Percentiles rank a stretch among this genome's conserved stretches.
phyloP scores from a whole-genome alignment of 768 basidiomycete species.

The Tulasnella sp. region DNA sequence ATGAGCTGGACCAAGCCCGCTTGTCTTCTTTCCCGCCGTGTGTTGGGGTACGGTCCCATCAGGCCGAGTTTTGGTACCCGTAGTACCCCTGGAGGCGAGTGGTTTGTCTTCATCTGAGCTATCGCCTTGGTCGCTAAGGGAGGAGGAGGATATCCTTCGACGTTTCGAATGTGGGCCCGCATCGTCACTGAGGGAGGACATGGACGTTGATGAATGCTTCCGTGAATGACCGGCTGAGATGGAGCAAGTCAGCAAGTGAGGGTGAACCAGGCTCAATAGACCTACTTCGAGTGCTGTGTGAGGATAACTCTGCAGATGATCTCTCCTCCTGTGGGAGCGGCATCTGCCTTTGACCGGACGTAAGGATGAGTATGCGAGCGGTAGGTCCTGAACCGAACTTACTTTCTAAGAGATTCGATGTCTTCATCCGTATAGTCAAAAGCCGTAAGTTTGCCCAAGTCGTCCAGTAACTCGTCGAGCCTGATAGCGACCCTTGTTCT shows the following conservation, averaged over 20 bases:
- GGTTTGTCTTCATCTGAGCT: slow-evolving; percentile 38
- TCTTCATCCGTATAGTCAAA: slow-evolving; percentile 66
- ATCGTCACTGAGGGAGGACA: slow-evolving; percentile 20
- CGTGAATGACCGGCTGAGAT: slow-evolving; percentile 18
- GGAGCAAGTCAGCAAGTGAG: slow-evolving; percentile 3
- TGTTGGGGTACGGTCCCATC: not conserved
- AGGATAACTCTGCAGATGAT: slow-evolving; percentile 21
- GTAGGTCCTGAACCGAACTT: slow-evolving; percentile 38
- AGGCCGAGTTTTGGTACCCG: slow-evolving; percentile 20
- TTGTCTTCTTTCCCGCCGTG: not conserved
- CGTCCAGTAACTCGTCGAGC: slow-evolving; percentile 76
- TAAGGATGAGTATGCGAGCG: not conserved
- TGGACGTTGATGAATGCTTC: slow-evolving; percentile 21
- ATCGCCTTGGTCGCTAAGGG: slow-evolving; percentile 41
- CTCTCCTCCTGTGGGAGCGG: not conserved
- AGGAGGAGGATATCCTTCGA: slow-evolving; percentile 34
- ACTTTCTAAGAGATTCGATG: slow-evolving; percentile 54
- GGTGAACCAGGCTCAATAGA: not conserved
- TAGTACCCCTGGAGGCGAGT: slow-evolving; percentile 33
- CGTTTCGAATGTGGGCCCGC: not conserved
- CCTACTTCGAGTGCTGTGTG: not conserved
- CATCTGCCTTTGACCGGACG: slow-evolving; percentile 3
- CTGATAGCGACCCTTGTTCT: slow-evolving; percentile 63
- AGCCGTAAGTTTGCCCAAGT: slow-evolving; percentile 62
- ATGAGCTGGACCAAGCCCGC: not conserved